Evolutionary conservation across 495 filamentous ascomycete genomes (phyloP).

Genomic region (Penicillium antarcticum): DNA sequence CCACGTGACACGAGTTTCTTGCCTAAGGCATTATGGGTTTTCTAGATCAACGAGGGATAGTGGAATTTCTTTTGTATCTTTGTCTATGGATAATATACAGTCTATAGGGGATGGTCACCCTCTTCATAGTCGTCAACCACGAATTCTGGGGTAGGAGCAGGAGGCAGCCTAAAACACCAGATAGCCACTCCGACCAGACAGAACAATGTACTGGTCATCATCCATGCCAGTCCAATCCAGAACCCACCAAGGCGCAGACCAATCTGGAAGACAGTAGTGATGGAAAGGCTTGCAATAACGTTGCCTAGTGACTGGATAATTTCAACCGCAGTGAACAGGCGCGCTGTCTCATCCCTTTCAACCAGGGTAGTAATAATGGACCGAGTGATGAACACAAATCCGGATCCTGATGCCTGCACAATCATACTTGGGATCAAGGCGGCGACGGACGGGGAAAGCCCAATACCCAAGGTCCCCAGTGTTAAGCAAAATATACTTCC

Average conservation of each 20-base stretch:
- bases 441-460: slow-evolving; percentile 37
- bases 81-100: slow-evolving; percentile 15
- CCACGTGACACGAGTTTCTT: background rate
- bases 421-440: slow-evolving; percentile 43
- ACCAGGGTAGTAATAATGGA: slow-evolving; percentile 53
- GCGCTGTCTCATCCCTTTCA: slow-evolving; percentile 49
- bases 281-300: slow-evolving; percentile 50
- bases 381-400: slow-evolving; percentile 42
- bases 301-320: slow-evolving; percentile 53
- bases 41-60: background rate
- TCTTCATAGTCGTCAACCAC: slow-evolving; percentile 25
- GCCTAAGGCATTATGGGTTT: background rate
- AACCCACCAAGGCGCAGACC: slow-evolving; percentile 47
- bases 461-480: slow-evolving; percentile 45
- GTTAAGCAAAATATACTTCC: slow-evolving; percentile 43
- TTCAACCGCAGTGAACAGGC: slow-evolving; percentile 55
- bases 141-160: slow-evolving; percentile 17
- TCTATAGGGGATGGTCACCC: slow-evolving; percentile 9
- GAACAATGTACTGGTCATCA: slow-evolving; percentile 46
- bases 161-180: slow-evolving; percentile 36
- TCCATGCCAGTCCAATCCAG: slow-evolving; percentile 54
- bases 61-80: background rate
- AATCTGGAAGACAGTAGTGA: slow-evolving; percentile 52
- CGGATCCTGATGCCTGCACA: slow-evolving; percentile 47
- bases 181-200: slow-evolving; percentile 36